Percentiles rank a stretch among this genome's conserved stretches.
phyloP scores from a whole-genome alignment of 345 rosid species.

The Litchi chinensis region DNA sequence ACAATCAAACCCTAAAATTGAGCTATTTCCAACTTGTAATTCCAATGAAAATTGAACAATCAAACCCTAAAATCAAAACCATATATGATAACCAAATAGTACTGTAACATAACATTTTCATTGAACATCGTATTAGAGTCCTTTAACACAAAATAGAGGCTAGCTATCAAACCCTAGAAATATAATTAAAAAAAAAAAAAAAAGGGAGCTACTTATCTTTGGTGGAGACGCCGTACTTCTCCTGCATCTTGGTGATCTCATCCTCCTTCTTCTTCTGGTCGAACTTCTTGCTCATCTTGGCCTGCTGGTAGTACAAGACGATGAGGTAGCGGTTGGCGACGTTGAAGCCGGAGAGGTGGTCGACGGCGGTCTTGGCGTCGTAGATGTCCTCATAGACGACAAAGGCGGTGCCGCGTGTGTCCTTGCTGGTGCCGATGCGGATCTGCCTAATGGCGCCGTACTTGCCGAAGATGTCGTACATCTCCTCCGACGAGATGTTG shows the following conservation, averaged over 20 bases:
- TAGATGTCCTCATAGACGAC: constrained; percentile 96
- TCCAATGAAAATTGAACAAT: too few relatives aligned
- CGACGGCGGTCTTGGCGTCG: constrained; percentile 97
- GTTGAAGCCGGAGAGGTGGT: constrained; percentile 96
- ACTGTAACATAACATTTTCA: too few relatives aligned
- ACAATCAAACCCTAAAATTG: too few relatives aligned
- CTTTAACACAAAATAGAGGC: too few relatives aligned
- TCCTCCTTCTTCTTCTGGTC: constrained; percentile 96
- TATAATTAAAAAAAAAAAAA: too few relatives aligned
- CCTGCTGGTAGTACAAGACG: constrained; percentile 89
- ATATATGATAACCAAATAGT: too few relatives aligned
- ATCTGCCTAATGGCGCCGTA: constrained; percentile 98
- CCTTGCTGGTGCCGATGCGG: constrained; percentile 86
- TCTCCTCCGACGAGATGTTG: constrained; percentile 98
- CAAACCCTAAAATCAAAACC: too few relatives aligned
- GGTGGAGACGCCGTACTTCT: constrained; percentile 86
- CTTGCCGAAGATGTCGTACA: constrained; percentile 98
- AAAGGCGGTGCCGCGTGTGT: constrained; percentile 91
- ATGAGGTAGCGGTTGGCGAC: constrained; percentile 91
- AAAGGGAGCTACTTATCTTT: constrained; percentile 62
- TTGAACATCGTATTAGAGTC: too few relatives aligned
- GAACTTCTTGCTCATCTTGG: constrained; percentile 91
- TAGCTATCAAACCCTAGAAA: too few relatives aligned
- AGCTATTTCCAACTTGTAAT: too few relatives aligned
- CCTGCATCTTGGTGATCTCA: constrained; percentile 81